Evolutionary conservation across 169 alveolate species (phyloP), one percentile per base, ranked within the genome.

Genomic region (Plasmodium gallinaceum): DNA sequence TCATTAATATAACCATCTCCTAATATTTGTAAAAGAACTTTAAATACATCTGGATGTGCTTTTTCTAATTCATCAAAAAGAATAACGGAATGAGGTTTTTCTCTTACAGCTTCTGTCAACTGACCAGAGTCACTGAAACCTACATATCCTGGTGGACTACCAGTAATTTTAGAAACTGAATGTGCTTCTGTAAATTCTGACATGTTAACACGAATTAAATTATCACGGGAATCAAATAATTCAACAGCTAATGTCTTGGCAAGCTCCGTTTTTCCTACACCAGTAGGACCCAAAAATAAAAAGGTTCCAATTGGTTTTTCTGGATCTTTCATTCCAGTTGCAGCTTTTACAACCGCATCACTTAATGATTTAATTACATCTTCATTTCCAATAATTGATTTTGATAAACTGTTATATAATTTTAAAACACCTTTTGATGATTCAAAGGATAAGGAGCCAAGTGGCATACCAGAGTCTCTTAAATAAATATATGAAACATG

Each of bases 141-240:
- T 8, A 94, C 95, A 69, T 94, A 94, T 45, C 96, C 96, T 22
- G 96, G 96, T 45, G 96, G 96, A 62, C 93, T 74, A 70, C 95
- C 95, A 12, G 92, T 87, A 43, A 88, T 76, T 88, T 93, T 89
- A 32, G 94, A 93, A 24, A 93, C 93, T 9, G 93, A 88, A 51
- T 88, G 91, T 14, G 93, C 91, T 88, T 93, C 95, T 68, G 91
- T 86, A 89, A 90, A 93, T 92, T 93, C 95, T 12, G 93, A 85
- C 95, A 93, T 88, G 61, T 93, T 92, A 6, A 88, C 86, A 57
- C 92, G 74, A 51, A 85, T 85, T 9, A 85, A 51, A 10, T 85
- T 85, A 52, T 85, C 86, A 18, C 58, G 69, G 0, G 92, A 85
- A 74, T 54, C 61, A 72, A 85, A 85, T 61, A 85, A 58, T 85